Conservation (phyloP, 176 grass and related monocot species). For the Carex scoparia region DNA sequence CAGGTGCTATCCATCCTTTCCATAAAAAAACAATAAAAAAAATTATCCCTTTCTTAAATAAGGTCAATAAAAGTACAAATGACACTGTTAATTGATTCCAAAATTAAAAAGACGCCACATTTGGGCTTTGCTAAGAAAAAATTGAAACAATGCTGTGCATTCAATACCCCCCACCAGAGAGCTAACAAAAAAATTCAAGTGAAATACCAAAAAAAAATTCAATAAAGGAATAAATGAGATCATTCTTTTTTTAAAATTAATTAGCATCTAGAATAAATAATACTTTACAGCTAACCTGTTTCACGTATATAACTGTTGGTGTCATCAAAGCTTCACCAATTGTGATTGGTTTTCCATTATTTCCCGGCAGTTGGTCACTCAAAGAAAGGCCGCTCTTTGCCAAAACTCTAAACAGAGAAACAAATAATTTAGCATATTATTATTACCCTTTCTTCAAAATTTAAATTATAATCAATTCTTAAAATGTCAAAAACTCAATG, state of each 20-base stretch:
- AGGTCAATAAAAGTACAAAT: not conserved
- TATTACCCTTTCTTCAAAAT: not conserved
- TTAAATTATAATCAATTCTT: not conserved
- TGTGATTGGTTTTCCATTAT: constrained; percentile 41
- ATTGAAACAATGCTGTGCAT: not conserved
- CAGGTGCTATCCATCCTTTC: not conserved
- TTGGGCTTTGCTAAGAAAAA: not conserved
- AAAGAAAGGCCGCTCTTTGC: constrained; percentile 62
- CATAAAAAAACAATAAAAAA: not conserved
- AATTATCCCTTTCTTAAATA: not conserved
- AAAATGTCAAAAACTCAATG: not conserved
- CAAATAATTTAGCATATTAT: not conserved
- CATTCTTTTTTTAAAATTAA: not conserved
- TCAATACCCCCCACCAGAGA: not conserved
- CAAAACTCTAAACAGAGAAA: constrained; percentile 50
- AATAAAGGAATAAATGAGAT: not conserved
- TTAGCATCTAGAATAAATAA: not conserved
- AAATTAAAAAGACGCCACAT: not conserved
- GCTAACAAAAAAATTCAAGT: not conserved
- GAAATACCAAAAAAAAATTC: not conserved
- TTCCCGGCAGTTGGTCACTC: constrained; percentile 57
- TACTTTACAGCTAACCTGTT: constrained; percentile 52
- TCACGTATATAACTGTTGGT: constrained; percentile 90
- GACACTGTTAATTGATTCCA: too few species aligned
- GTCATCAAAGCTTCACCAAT: constrained; percentile 96